Evolutionary conservation across 495 filamentous ascomycete genomes (phyloP), one percentile per base, ranked within the genome.

Genomic region (Talaromyces adpressus): DNA sequence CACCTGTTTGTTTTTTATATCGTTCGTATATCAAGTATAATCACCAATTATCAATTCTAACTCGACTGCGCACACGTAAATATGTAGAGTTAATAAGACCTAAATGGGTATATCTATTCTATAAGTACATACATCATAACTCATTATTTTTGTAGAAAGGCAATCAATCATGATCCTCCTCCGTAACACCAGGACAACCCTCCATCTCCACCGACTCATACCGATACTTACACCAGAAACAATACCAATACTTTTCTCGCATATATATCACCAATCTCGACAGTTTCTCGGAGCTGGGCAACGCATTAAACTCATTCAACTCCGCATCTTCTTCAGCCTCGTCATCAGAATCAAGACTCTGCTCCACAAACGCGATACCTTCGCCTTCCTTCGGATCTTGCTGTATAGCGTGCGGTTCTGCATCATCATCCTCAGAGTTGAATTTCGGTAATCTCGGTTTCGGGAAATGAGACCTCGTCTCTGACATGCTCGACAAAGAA

Each of bases 221-320:
- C 51, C 79, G 75, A 72, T 81, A 89, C 72, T 97, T 97, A 72
- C 94, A 99, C 92, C 92, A 99, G 72, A 97, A 97, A 78, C 94
- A 99, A 71, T 99, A 99, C 47, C 81, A 73, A 68, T 90, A 81
- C 67, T 80, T 83, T 30, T 86, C 77, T 23, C 93, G 82, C 45
- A 99, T 70, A 72, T 89, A 86, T 23, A 73, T 66, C 11, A 94
- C 84, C 9, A 97, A 70, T 61, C 74, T 84, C 12, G 76, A 70
- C 59, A 97, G 71, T 65, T 82, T 82, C 67, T 96, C 88, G 2
- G 75, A 77, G 1, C 82, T 78, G 3, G 84, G 81, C 4, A 93
- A 73, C 5, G 81, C 81, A 67, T 92, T 87, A 67, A 97, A 98
- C 47, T 83, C 90, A n/a, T 92, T 88, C 56, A 99, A 69, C 70